A percentile compares a stretch with the other conserved stretches of the same genome.
Conservation (phyloP, 2,329 filamentous ascomycete genomes). For the Botrytis tulipae region DNA sequence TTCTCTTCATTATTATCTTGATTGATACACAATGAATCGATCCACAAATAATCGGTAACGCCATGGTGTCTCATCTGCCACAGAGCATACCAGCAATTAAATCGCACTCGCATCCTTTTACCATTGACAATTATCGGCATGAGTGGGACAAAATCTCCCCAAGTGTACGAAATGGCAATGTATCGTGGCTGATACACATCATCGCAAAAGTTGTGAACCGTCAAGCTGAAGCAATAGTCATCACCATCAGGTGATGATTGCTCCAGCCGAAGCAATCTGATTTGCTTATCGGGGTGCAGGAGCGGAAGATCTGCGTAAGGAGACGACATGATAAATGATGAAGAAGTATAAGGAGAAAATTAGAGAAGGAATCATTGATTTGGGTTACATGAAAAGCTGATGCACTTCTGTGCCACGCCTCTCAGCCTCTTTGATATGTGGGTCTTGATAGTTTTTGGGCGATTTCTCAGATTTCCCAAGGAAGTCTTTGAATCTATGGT, state of each 20-base stretch:
- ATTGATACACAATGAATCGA: slow-evolving; percentile 29
- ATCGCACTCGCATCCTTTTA: neutral
- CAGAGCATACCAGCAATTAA: slow-evolving; percentile 18
- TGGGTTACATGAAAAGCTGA: neutral
- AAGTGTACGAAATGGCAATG: slow-evolving; percentile 13
- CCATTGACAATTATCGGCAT: slow-evolving; percentile 5
- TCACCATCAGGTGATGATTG: neutral
- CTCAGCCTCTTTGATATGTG: slow-evolving; percentile 11
- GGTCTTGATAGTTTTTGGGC: neutral
- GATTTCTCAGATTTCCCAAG: neutral
- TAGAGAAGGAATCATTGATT: neutral
- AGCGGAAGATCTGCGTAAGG: neutral
- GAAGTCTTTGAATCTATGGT: neutral
- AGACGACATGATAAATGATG: slow-evolving; percentile 1
- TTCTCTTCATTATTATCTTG: slow-evolving; percentile 24
- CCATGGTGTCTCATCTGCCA: slow-evolving; percentile 18
- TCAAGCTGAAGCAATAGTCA: neutral
- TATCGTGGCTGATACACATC: neutral
- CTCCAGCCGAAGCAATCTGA: slow-evolving; percentile 10
- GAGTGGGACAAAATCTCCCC: neutral
- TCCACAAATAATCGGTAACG: slow-evolving; percentile 23
- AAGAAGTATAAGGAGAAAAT: neutral
- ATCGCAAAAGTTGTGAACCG: slow-evolving; percentile 2
- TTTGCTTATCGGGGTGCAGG: neutral
- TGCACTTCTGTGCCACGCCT: neutral